Conservation (phyloP, 768 basidiomycete species). For the Serendipita indica region DNA sequence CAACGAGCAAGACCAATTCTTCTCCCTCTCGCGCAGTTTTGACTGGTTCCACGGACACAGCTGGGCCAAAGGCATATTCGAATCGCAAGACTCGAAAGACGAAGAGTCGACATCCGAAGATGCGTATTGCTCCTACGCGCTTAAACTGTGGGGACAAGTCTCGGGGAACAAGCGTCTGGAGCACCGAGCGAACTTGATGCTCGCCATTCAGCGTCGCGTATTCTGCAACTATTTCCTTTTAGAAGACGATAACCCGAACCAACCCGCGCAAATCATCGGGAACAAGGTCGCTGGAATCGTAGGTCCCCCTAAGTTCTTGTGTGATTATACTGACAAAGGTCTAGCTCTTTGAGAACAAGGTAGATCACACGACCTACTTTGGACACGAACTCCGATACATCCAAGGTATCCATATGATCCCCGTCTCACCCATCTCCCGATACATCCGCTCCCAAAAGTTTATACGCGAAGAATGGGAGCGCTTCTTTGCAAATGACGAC, state of each 20-base stretch:
- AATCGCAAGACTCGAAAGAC: conserved; percentile 12
- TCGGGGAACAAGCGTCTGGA: neutral
- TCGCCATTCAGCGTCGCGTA: conserved; percentile 3
- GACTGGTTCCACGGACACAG: conserved; percentile 11
- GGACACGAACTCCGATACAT: conserved; percentile 9
- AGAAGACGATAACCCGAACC: conserved; percentile 4
- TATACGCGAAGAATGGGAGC: conserved; percentile 9
- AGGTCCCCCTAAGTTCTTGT: neutral
- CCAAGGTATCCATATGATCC: conserved; percentile 12
- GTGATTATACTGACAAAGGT: neutral
- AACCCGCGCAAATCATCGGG: conserved; percentile 7
- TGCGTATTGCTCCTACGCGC: conserved; percentile 9
- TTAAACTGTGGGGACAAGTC: conserved; percentile 4
- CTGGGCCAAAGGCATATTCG: conserved; percentile 13
- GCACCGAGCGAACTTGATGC: neutral
- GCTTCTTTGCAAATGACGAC: neutral
- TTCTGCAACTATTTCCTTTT: conserved; percentile 5
- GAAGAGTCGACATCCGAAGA: conserved; percentile 11
- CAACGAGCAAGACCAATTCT: conserved; percentile 8
- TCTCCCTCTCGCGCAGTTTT: conserved; percentile 10
- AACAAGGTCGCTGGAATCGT: conserved; percentile 10
- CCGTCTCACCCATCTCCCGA: conserved; percentile 4
- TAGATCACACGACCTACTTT: conserved; percentile 12
- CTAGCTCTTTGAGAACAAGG: conserved; percentile 11
- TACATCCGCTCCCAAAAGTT: conserved; percentile 1